phyloP scores from a whole-genome alignment of 768 basidiomycete genomes.

The Podaxis carcinomalis region DNA sequence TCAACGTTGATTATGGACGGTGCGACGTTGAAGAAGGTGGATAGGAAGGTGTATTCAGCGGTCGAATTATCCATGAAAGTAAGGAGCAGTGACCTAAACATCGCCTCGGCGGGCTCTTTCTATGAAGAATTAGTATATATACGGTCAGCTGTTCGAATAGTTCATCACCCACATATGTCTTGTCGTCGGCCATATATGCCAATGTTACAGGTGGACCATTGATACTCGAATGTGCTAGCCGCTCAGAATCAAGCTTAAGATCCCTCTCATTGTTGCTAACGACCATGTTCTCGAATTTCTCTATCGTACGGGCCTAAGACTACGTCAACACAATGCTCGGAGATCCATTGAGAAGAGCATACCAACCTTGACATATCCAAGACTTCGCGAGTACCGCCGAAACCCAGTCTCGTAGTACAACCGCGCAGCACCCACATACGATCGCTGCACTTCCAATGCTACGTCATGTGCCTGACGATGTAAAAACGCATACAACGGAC shows the following conservation, averaged over 20 bases:
- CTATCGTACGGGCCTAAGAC: constrained; percentile 56
- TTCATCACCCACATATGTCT: constrained; percentile 64
- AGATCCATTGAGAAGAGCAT: background rate
- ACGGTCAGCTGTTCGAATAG: background rate
- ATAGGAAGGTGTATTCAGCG: constrained; percentile 86
- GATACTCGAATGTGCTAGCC: constrained; percentile 65
- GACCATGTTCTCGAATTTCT: constrained; percentile 67
- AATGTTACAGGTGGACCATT: constrained; percentile 80
- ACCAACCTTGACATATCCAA: constrained; percentile 73
- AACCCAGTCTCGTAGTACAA: constrained; percentile 97
- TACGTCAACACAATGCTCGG: background rate
- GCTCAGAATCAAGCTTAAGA: constrained; percentile 42
- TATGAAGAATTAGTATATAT: constrained; percentile 22
- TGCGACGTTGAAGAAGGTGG: constrained; percentile 69
- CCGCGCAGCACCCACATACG: constrained; percentile 78
- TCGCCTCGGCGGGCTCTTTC: constrained; percentile 82
- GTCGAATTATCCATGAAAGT: constrained; percentile 95
- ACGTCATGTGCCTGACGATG: constrained; percentile 77
- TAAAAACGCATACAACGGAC: constrained; percentile 78
- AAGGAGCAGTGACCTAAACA: constrained; percentile 80
- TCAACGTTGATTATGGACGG: constrained; percentile 30
- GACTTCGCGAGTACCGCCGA: constrained; percentile 79
- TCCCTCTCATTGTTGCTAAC: constrained; percentile 38
- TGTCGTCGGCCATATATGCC: constrained; percentile 88
- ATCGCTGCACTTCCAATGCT: constrained; percentile 83